Conservation (phyloP, 176 grass and related monocot genomes). For the Bothriochloa decipiens region DNA sequence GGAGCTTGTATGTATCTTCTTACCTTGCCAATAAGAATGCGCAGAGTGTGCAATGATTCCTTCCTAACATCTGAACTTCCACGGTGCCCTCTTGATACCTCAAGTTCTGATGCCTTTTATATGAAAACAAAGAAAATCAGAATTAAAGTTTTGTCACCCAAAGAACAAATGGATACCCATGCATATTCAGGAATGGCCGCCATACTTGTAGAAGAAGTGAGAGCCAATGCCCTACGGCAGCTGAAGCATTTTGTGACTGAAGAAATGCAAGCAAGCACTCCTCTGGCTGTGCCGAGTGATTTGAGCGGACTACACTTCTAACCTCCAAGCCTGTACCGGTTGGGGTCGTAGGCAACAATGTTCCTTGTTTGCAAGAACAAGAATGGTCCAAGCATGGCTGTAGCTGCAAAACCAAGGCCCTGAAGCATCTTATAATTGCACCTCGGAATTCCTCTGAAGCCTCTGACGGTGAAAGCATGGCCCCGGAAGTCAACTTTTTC, state of each 20-base stretch:
- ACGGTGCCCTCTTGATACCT: slow-evolving; percentile 77
- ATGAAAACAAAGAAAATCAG: slow-evolving; percentile 43
- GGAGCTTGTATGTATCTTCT: slow-evolving; percentile 28
- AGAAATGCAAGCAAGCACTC: slow-evolving; percentile 92
- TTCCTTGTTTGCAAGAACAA: slow-evolving; percentile 69
- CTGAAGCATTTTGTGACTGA: slow-evolving; percentile 79
- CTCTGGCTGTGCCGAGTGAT: slow-evolving; percentile 42
- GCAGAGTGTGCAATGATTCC: slow-evolving; percentile 76
- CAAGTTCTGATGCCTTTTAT: slow-evolving; percentile 77
- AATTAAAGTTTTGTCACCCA: not conserved
- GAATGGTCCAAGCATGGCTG: slow-evolving; percentile 62
- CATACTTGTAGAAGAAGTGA: slow-evolving; percentile 90
- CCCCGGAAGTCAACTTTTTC: slow-evolving; percentile 75
- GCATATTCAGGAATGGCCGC: slow-evolving; percentile 19
- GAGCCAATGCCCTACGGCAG: slow-evolving; percentile 87
- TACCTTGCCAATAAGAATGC: slow-evolving; percentile 90
- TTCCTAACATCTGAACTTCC: slow-evolving; percentile 82
- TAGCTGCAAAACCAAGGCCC: slow-evolving; percentile 69
- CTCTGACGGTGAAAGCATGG: slow-evolving; percentile 79
- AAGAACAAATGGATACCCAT: not conserved
- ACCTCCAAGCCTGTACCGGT: slow-evolving; percentile 34
- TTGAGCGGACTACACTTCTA: slow-evolving; percentile 26
- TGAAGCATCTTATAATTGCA: slow-evolving; percentile 87
- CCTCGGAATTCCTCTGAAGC: slow-evolving; percentile 88
- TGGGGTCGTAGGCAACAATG: slow-evolving; percentile 45